A percentile compares a stretch with the other conserved stretches of the same genome.
Conservation (phyloP, 2,329 filamentous ascomycete species). For the Aspergillus sp. region DNA sequence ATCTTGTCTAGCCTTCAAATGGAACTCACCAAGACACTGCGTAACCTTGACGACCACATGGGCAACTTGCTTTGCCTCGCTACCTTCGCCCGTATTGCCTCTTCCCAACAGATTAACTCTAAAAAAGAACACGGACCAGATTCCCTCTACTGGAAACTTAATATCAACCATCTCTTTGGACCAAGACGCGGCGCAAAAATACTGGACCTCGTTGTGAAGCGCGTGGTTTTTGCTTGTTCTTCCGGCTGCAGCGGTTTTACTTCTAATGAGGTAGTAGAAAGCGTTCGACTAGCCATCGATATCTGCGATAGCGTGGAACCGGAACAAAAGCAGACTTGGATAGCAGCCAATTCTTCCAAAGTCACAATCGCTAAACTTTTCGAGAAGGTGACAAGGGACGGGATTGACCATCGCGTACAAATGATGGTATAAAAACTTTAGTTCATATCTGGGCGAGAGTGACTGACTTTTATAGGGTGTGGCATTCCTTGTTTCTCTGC, state of each 20-base stretch:
- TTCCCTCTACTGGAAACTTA: slow-evolving; percentile 27
- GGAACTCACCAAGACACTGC: slow-evolving; percentile 33
- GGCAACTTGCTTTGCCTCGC: slow-evolving; percentile 39
- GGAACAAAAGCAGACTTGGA: slow-evolving; percentile 29
- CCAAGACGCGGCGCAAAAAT: slow-evolving; percentile 35
- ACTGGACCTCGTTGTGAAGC: slow-evolving; percentile 36
- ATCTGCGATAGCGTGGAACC: slow-evolving; percentile 30
- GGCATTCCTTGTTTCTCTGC: slow-evolving; percentile 24
- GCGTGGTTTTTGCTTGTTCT: slow-evolving; percentile 37
- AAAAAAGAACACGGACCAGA: slow-evolving; percentile 12
- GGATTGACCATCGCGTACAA: slow-evolving; percentile 23
- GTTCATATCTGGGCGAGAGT: not conserved
- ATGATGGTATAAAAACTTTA: slow-evolving; percentile 23
- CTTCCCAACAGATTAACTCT: slow-evolving; percentile 5
- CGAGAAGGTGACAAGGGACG: slow-evolving; percentile 30
- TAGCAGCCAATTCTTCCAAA: slow-evolving; percentile 26
- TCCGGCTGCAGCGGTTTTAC: slow-evolving; percentile 25
- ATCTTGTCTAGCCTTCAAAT: slow-evolving; percentile 32
- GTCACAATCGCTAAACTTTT: slow-evolving; percentile 27
- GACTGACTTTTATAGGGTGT: slow-evolving; percentile 20
- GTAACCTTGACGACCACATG: slow-evolving; percentile 35
- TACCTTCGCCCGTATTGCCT: slow-evolving; percentile 31
- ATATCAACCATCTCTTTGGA: slow-evolving; percentile 35
- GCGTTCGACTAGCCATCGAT: slow-evolving; percentile 31
- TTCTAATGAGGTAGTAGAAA: slow-evolving; percentile 23